Evolutionary conservation across 2,329 filamentous ascomycete genomes (phyloP).

Genomic region (Trichoderma sp.): DNA sequence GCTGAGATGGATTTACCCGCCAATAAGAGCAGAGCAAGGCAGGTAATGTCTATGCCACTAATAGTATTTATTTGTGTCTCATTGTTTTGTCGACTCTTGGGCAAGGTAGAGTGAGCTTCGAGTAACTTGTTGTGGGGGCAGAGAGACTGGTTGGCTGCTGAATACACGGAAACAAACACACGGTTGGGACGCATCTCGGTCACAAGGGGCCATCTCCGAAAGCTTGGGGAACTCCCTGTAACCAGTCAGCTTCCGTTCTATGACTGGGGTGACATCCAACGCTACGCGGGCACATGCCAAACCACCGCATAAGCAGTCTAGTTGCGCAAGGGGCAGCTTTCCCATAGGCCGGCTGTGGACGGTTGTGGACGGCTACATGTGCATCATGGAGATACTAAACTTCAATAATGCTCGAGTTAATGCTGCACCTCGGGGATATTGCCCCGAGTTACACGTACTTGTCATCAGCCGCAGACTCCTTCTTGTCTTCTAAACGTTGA

Average conservation of each 20-base stretch:
- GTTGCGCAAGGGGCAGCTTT: neutral
- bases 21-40: neutral
- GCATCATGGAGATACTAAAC: neutral
- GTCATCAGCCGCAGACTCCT: neutral
- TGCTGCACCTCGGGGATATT: neutral
- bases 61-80: neutral
- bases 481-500: neutral
- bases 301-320: neutral
- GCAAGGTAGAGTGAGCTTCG: neutral
- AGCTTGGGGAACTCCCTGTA: neutral
- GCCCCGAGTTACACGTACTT: neutral
- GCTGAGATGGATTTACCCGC: constrained; percentile 11
- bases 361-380: neutral
- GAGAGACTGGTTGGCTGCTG: neutral
- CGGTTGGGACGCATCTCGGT: neutral
- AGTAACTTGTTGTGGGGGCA: neutral
- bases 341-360: neutral
- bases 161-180: neutral
- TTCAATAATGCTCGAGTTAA: neutral
- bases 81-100: neutral
- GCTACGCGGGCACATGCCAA: constrained; percentile 8
- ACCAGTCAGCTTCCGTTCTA: constrained; percentile 1
- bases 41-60: neutral
- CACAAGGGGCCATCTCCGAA: neutral
- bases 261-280: neutral